Evolutionary conservation across 768 basidiomycete species (phyloP).

Genomic region (Agaricus subrufescens): DNA sequence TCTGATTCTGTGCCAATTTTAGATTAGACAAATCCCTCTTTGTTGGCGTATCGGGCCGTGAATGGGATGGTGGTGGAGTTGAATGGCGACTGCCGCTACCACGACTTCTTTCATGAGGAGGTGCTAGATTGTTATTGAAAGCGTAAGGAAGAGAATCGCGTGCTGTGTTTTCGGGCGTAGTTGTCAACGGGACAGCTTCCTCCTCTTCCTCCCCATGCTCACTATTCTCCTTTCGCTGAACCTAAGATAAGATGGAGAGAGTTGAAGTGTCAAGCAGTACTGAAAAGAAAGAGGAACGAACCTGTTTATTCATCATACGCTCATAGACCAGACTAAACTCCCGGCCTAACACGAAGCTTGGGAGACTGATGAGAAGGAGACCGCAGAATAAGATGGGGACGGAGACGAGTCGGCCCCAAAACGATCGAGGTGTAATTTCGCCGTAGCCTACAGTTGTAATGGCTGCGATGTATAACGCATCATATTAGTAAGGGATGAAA

Average conservation of each 20-base stretch:
- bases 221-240: background rate
- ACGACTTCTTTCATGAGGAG: no score
- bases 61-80: conserved; percentile 9
- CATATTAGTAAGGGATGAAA: background rate
- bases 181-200: background rate
- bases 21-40: conserved; percentile 46
- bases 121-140: no score
- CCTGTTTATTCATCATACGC: conserved; percentile 52
- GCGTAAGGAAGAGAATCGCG: background rate
- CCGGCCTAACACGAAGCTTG: conserved; percentile 86
- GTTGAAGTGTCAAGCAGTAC: background rate
- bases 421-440: conserved; percentile 85
- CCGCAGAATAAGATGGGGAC: conserved; percentile 86
- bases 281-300: conserved; percentile 21
- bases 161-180: conserved; percentile 8
- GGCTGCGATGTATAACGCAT: conserved; percentile 35
- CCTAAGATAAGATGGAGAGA: background rate
- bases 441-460: conserved; percentile 92
- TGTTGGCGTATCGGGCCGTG: background rate
- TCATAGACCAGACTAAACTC: conserved; percentile 94
- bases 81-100: background rate
- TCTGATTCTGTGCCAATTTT: conserved; percentile 63
- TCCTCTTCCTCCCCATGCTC: conserved; percentile 16
- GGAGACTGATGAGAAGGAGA: conserved; percentile 82
- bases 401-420: conserved; percentile 82